These are phyloP conservation scores for Geotrichum bryndzae DNA, from an alignment of 1,139 yeast species.

Conservation along the genomic window DNA sequence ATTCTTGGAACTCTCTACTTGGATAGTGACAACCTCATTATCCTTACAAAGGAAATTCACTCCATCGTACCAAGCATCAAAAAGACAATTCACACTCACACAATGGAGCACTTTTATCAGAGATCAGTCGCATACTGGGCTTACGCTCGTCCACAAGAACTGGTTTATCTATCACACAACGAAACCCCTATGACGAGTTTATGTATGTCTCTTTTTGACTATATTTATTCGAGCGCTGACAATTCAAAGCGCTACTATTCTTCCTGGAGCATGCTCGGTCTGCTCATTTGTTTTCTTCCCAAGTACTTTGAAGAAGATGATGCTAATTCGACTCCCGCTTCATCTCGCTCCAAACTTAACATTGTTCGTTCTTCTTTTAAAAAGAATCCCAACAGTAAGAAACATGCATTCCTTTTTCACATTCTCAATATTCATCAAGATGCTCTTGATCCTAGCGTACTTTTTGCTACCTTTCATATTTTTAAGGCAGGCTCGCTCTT, in stretches of 20 bases:
- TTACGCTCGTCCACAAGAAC: conserved; percentile 51
- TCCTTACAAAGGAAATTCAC: conserved; percentile 41
- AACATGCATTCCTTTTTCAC: conserved; percentile 13
- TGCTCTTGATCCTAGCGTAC: background rate
- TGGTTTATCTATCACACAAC: conserved; percentile 27
- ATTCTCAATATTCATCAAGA: conserved; percentile 8
- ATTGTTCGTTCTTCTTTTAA: conserved; percentile 5
- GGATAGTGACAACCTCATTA: conserved; percentile 38
- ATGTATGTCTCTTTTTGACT: conserved; percentile 26
- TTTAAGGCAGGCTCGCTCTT: conserved; percentile 12
- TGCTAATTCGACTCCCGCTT: conserved; percentile 3
- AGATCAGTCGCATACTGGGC: conserved; percentile 51
- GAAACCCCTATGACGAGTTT: conserved; percentile 20
- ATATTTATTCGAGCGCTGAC: conserved; percentile 21
- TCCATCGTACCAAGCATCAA: conserved; percentile 41
- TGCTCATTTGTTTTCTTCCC: conserved; percentile 32
- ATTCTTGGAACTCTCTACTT: conserved; percentile 47
- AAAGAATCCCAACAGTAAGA: background rate
- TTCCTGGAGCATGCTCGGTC: conserved; percentile 31
- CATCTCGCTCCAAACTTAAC: conserved; percentile 16
- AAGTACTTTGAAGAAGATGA: conserved; percentile 21
- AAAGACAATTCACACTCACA: conserved; percentile 50
- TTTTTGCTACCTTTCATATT: conserved; percentile 8
- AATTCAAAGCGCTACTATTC: conserved; percentile 24
- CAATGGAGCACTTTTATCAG: conserved; percentile 47